Conservation (phyloP, 495 filamentous ascomycete species). For the Tuber melanosporum region DNA sequence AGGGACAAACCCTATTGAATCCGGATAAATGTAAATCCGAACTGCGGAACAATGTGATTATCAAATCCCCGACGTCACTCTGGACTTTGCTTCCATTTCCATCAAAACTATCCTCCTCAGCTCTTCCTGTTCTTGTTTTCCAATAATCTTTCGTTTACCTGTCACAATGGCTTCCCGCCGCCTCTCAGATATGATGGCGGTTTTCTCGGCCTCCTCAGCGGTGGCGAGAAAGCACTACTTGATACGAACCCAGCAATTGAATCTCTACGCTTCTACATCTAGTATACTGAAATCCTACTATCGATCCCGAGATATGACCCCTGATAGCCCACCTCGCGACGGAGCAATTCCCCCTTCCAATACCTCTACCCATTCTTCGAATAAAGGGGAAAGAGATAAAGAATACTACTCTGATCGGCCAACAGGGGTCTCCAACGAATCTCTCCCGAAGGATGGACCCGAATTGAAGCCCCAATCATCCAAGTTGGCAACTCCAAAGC, state of each 20-base stretch:
- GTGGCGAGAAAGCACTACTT: conserved; percentile 74
- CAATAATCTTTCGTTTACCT: neutral
- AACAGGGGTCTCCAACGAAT: conserved; percentile 31
- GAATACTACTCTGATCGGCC: conserved; percentile 30
- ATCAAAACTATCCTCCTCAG: neutral
- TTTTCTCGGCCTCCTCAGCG: conserved; percentile 68
- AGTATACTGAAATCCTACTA: conserved; percentile 58
- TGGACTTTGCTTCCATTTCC: neutral
- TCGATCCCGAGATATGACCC: conserved; percentile 25
- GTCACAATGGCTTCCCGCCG: conserved; percentile 59
- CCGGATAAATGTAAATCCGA: neutral
- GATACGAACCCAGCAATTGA: conserved; percentile 68
- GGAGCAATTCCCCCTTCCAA: conserved; percentile 45
- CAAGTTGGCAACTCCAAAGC: conserved; percentile 39
- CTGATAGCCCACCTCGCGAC: conserved; percentile 45
- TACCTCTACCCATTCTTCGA: conserved; percentile 10
- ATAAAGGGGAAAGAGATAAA: conserved; percentile 18
- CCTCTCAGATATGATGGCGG: conserved; percentile 70
- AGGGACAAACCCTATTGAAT: neutral
- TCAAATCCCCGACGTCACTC: neutral
- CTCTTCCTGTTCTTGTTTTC: neutral
- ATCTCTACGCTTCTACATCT: conserved; percentile 70
- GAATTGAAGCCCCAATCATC: conserved; percentile 41
- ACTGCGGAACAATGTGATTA: neutral
- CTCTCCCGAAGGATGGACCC: conserved; percentile 24